These are phyloP conservation scores for Lathyrus tuberosus DNA, from an alignment of 306 rosid genomes.

Conservation along the genomic window DNA sequence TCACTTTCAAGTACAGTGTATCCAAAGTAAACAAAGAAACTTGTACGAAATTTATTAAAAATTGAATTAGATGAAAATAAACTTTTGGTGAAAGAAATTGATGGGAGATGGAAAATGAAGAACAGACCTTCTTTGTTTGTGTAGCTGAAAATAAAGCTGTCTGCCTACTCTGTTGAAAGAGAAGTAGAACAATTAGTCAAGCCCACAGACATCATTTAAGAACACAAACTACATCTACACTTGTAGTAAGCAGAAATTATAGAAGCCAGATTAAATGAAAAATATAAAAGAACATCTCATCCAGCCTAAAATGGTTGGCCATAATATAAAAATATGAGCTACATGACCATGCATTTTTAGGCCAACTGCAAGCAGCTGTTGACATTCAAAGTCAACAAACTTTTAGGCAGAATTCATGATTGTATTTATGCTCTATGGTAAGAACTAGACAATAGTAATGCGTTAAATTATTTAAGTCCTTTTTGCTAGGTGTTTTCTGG, in stretches of 20 bases:
- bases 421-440: slow-evolving; percentile 4
- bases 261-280: slow-evolving; percentile 1
- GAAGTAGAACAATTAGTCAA: slow-evolving; percentile 41
- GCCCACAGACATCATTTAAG: background rate
- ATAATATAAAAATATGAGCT: slow-evolving; percentile 10
- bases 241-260: background rate
- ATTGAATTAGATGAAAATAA: slow-evolving; percentile 6
- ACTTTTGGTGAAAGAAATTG: slow-evolving; percentile 7
- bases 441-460: background rate
- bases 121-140: slow-evolving; percentile 87
- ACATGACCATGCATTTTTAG: background rate
- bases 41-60: background rate
- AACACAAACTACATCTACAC: slow-evolving; percentile 1
- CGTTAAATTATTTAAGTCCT: background rate
- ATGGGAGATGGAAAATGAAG: slow-evolving; percentile 16
- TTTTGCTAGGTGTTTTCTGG: slow-evolving; percentile 16
- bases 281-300: background rate
- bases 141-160: slow-evolving; percentile 96
- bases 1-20: slow-evolving; percentile 8
- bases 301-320: slow-evolving; percentile 11
- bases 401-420: slow-evolving; percentile 1
- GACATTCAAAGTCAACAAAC: slow-evolving; percentile 4
- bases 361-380: slow-evolving; percentile 24
- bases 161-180: slow-evolving; percentile 77
- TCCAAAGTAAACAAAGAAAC: background rate